phyloP scores from a whole-genome alignment of 345 rosid genomes.

The Corchorus olitorius region DNA sequence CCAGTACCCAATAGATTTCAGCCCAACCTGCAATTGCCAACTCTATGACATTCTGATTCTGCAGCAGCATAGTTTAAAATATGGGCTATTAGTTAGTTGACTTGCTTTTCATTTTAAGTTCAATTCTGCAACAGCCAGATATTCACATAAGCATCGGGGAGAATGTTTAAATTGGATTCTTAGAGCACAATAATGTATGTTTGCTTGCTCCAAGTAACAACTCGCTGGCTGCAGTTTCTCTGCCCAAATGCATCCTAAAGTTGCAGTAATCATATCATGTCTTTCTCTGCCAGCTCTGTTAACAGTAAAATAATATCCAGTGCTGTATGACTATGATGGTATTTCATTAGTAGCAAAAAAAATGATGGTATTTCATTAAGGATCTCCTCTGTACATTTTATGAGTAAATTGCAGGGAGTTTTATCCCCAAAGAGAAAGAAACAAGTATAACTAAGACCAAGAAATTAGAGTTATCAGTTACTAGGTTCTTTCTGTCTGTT shows the following conservation, averaged over 20 bases:
- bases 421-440: not conserved
- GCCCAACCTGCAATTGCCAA: too few species aligned
- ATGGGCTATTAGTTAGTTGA: not conserved
- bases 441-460: not conserved
- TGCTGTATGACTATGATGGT: not conserved
- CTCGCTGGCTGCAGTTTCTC: not conserved
- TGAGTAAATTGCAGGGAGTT: not conserved
- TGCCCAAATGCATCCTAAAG: not conserved
- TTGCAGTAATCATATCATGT: not conserved
- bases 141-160: not conserved
- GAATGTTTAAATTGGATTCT: not conserved
- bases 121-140: not conserved
- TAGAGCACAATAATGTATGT: not conserved
- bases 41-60: not conserved
- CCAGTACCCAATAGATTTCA: too few species aligned
- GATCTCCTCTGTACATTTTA: not conserved
- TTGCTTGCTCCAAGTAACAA: conserved; percentile 14
- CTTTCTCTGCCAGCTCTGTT: not conserved
- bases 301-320: not conserved
- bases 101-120: not conserved
- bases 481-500: not conserved
- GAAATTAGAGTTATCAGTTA: not conserved
- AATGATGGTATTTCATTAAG: not conserved
- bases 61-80: not conserved
- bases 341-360: too few species aligned